Evolutionary conservation across 768 basidiomycete species (phyloP).

Genomic region (Strobilomyces echinocephalus): DNA sequence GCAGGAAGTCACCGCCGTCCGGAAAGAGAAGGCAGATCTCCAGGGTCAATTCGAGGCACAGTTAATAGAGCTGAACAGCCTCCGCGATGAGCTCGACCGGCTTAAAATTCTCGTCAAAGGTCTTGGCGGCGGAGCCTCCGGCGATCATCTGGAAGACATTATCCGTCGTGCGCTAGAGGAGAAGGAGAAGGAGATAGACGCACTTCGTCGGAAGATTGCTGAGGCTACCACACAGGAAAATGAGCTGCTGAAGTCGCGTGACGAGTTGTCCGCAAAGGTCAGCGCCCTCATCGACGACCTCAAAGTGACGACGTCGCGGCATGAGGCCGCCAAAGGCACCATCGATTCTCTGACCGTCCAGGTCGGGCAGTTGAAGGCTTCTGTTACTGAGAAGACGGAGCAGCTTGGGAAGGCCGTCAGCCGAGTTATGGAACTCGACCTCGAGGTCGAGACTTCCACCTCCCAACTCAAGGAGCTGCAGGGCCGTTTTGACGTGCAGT

Average conservation of each 20-base stretch:
- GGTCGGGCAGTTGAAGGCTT: neutral
- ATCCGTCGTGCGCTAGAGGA: neutral
- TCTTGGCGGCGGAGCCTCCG: too few relatives aligned
- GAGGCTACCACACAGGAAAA: neutral
- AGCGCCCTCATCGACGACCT: neutral
- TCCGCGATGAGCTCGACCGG: too few relatives aligned
- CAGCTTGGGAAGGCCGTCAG: neutral
- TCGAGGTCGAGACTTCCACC: neutral
- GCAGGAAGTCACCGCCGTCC: too few relatives aligned
- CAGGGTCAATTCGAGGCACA: too few relatives aligned
- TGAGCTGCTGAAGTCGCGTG: slow-evolving; percentile 2
- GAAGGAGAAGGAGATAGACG: neutral
- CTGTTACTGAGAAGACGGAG: neutral
- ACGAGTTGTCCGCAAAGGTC: neutral
- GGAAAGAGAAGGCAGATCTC: too few relatives aligned
- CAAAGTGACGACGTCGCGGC: neutral
- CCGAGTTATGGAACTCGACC: neutral
- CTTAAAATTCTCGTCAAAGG: too few relatives aligned
- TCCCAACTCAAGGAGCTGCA: neutral
- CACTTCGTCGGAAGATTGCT: neutral
- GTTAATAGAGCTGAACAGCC: too few relatives aligned
- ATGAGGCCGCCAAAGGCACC: neutral
- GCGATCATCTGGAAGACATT: too few relatives aligned
- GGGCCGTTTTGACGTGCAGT: neutral
- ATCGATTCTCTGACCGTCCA: neutral